These are phyloP conservation scores for Epicoccum sorghinum DNA, from an alignment of 2,329 filamentous ascomycete genomes.

Conservation along the genomic window DNA sequence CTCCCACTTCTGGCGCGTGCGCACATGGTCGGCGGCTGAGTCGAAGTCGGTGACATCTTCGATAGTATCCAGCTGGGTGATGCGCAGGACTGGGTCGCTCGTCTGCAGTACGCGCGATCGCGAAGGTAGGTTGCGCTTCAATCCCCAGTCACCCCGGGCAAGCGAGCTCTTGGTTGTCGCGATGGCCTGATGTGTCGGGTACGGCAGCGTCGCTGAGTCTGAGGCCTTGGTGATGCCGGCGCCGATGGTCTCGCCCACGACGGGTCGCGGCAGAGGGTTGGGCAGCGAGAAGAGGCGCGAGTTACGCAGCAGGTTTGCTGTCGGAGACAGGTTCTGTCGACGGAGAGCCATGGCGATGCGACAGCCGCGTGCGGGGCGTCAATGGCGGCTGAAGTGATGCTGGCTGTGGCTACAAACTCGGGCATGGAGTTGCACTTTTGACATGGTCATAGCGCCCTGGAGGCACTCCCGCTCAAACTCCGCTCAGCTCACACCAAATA, in stretches of 20 bases:
- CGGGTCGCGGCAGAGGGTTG: constrained; percentile 70
- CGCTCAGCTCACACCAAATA: neutral
- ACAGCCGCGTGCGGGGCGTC: constrained; percentile 40
- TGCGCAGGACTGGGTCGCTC: constrained; percentile 72
- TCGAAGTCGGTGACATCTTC: constrained; percentile 90
- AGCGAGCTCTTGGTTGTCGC: constrained; percentile 76
- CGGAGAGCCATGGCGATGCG: constrained; percentile 47
- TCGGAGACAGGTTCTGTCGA: constrained; percentile 58
- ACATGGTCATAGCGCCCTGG: neutral
- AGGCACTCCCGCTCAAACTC: constrained; percentile 18
- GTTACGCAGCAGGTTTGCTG: constrained; percentile 74
- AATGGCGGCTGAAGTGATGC: constrained; percentile 41
- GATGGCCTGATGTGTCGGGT: constrained; percentile 84
- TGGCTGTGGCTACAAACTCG: neutral
- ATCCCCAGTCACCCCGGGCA: constrained; percentile 84
- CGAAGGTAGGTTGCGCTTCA: constrained; percentile 82
- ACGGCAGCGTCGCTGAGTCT: constrained; percentile 73
- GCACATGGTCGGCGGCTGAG: constrained; percentile 79
- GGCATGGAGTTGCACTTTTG: neutral
- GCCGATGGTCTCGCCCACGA: constrained; percentile 52
- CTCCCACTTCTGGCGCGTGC: constrained; percentile 84
- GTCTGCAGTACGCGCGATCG: constrained; percentile 71
- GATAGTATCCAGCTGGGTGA: constrained; percentile 80
- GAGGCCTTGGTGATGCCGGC: constrained; percentile 61
- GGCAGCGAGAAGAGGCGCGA: constrained; percentile 92